Base-by-base conservation (phyloP, 768 basidiomycete genomes). In the Zangia roseola region DNA sequence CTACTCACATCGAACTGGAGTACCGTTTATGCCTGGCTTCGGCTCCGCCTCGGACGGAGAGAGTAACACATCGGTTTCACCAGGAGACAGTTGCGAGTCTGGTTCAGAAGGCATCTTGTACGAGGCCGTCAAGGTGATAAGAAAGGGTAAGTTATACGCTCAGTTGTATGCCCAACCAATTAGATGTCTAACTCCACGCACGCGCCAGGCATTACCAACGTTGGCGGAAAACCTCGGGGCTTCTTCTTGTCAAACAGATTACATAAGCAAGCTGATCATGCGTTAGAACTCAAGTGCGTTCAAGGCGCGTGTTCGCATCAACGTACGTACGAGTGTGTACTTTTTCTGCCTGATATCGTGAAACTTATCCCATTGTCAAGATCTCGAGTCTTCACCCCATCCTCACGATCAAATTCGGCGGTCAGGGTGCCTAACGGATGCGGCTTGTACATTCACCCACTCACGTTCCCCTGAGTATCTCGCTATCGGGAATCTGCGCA, bases 1-100 rank as follows among this genome's bases (percentile, higher is more conserved):
- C 45, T 40, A 79, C 89, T 74, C 72, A 91, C 90, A 92, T 58
- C 87, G 79, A 49, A 92, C 88, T 36, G 90, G 89, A 28, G 76
- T 70, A 21, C 89, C 89, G 65, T 84, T 70, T 21, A 91, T 51
- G 30, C 89, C 89, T 45, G 88, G 88, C 44, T 71, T 76, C n/a
- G 86, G 86, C 57, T 87, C 85, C 48, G 74, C 70, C 52, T 83
- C 80, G 38, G 73, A 67, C 33, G 68, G 67, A 54, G 75, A 80
- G 47, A 77, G 59, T 3, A 77, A 48, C 23, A 51, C 50, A 60
- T 88, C 88, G 21, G 88, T 86, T 48, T 88, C 88, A 23, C 68
- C 71, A 7, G 80, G 73, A 9, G 75, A 75, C 23, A 64, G 60
- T 5, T 68, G 68, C 10, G 70, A 69, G 10, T 55, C 63, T 1